Conservation (phyloP, 331 rosid species). For the Quercus lobata region DNA sequence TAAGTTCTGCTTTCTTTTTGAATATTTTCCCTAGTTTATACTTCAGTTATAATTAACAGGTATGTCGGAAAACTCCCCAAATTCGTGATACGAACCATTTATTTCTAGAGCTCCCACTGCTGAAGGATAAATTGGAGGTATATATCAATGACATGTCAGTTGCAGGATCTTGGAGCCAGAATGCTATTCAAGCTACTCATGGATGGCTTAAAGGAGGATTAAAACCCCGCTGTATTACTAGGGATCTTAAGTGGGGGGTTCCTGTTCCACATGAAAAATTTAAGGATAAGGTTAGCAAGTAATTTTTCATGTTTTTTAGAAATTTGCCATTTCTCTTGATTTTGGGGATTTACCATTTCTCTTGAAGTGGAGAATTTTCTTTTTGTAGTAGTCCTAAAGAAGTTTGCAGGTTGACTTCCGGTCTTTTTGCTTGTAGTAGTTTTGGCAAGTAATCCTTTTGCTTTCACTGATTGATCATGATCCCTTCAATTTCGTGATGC, state of each 20-base stretch:
- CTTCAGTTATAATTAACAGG: slow-evolving; percentile 31
- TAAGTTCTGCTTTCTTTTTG: neutral
- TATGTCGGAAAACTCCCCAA: slow-evolving; percentile 67
- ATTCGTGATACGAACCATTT: slow-evolving; percentile 84
- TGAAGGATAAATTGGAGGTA: slow-evolving; percentile 64
- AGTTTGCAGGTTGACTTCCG: neutral
- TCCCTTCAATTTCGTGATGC: neutral
- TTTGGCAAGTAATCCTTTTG: neutral
- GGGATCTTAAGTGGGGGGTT: slow-evolving; percentile 99
- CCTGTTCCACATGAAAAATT: slow-evolving; percentile 92
- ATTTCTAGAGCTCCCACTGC: slow-evolving; percentile 87
- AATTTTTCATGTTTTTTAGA: neutral
- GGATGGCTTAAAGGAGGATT: slow-evolving; percentile 92
- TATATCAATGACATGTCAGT: slow-evolving; percentile 72
- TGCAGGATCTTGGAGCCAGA: slow-evolving; percentile 88
- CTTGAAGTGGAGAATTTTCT: neutral
- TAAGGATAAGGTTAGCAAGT: slow-evolving; percentile 62
- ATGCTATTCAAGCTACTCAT: slow-evolving; percentile 85
- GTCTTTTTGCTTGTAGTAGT: neutral
- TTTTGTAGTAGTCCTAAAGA: neutral
- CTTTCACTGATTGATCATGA: neutral
- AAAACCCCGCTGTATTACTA: slow-evolving; percentile 77
- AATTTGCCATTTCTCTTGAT: neutral
- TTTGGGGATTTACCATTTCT: neutral
- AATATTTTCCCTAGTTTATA: neutral